Evolutionary conservation across 768 basidiomycete genomes (phyloP).

Genomic region (Lactifluus rugatus): DNA sequence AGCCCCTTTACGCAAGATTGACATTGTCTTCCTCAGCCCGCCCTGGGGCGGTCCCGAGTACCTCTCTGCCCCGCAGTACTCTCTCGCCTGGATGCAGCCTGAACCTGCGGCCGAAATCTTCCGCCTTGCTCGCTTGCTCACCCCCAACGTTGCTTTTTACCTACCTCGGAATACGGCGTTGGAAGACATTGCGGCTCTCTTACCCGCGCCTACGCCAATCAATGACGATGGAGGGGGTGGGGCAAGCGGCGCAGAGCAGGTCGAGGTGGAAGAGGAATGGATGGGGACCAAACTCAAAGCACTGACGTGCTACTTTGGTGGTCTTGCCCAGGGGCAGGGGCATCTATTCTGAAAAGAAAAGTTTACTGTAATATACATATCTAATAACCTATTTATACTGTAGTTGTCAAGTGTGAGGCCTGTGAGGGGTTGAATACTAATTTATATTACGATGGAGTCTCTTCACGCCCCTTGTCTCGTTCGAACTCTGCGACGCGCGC

Average conservation of each 20-base stretch:
- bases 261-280: constrained; percentile 96
- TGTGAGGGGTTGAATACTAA: neutral
- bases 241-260: constrained; percentile 35
- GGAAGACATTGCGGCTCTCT: constrained; percentile 55
- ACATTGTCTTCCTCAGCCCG: constrained; percentile 88
- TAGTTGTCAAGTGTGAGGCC: neutral
- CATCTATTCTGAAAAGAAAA: constrained; percentile 36
- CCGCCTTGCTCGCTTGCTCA: constrained; percentile 55
- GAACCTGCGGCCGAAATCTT: constrained; percentile 81
- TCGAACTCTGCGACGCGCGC: constrained; percentile 36
- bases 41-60: constrained; percentile 92
- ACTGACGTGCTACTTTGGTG: constrained; percentile 89
- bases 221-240: neutral
- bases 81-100: constrained; percentile 63
- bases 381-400: neutral
- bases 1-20: constrained; percentile 43
- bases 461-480: constrained; percentile 11
- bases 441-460: neutral
- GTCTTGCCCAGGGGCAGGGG: constrained; percentile 61
- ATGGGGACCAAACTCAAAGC: constrained; percentile 91
- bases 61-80: constrained; percentile 48
- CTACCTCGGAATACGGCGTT: constrained; percentile 76
- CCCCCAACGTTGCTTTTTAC: constrained; percentile 80
- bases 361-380: neutral
- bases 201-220: constrained; percentile 18